phyloP scores from a whole-genome alignment of 768 basidiomycete species.

The Hebeloma cylindrosporum region DNA sequence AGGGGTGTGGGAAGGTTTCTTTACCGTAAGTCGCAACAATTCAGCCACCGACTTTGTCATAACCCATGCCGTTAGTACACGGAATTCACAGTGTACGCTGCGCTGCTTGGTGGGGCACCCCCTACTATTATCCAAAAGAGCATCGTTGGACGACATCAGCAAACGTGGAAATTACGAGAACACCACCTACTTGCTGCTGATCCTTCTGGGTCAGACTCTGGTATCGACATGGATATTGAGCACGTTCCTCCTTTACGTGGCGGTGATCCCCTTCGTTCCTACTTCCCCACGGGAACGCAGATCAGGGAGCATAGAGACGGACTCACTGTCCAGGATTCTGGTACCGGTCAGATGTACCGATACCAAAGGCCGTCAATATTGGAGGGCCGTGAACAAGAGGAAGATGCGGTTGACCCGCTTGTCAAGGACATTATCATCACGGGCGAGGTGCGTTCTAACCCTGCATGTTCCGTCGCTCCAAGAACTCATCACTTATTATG shows the following conservation, averaged over 20 bases:
- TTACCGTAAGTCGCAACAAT: slow-evolving; percentile 51
- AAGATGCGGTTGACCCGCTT: slow-evolving; percentile 16
- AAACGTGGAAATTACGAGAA: slow-evolving; percentile 87
- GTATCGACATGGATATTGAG: slow-evolving; percentile 32
- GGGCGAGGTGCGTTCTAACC: slow-evolving; percentile 57
- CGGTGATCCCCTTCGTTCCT: slow-evolving; percentile 62
- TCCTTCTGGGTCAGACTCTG: slow-evolving; percentile 30
- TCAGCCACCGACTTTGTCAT: neutral
- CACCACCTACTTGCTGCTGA: slow-evolving; percentile 52
- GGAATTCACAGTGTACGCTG: slow-evolving; percentile 83
- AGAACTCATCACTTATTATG: slow-evolving; percentile 5
- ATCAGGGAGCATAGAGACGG: slow-evolving; percentile 49
- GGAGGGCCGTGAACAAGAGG: slow-evolving; percentile 11
- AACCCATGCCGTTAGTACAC: slow-evolving; percentile 59
- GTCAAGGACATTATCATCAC: slow-evolving; percentile 66
- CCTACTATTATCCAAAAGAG: slow-evolving; percentile 70
- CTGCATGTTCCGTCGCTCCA: neutral
- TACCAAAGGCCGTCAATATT: slow-evolving; percentile 30
- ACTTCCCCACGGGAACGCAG: slow-evolving; percentile 46
- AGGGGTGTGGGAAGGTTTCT: slow-evolving; percentile 79
- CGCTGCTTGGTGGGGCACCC: slow-evolving; percentile 66
- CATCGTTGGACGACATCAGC: slow-evolving; percentile 78
- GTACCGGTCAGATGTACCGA: slow-evolving; percentile 26
- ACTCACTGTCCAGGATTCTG: slow-evolving; percentile 48
- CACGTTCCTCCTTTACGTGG: slow-evolving; percentile 41